Evolutionary conservation across 1,284 basidiomycete genomes (phyloP), one percentile per base, ranked within the genome.

Genomic region (Chondrostereum purpureum): DNA sequence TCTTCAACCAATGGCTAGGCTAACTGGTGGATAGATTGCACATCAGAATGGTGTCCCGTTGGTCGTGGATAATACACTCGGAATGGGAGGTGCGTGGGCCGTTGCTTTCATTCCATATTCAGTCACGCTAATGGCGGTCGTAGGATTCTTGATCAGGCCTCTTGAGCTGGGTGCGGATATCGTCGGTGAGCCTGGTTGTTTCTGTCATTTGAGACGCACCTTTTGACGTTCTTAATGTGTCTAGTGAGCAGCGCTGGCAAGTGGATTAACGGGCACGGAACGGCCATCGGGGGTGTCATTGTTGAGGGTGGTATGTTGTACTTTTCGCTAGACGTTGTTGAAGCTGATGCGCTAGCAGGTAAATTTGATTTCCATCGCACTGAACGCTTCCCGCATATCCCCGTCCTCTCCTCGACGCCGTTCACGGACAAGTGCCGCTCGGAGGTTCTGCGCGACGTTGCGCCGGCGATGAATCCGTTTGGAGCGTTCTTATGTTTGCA

Each of bases 191-290:
- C n/a, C n/a, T n/a, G n/a, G 71, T 63, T 12, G 8, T 8, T 8
- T 8, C 8, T 31, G n/a, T n/a, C n/a, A n/a, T 31, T 8, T n/a
- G 16, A n/a, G 12, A 22, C 23, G 12, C 14, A 31, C 3, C 12
- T 11, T 4, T 18, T 11, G 3, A 10, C 18, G 36, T 19, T 1
- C 3, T 2, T 1, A 3, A 39, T 36, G 37, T 5, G 5, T 45
- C 14, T 44, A 73, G 84, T 91, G 5, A 86, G 92, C 66, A 87
- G 83, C 48, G 88, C 89, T 0, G 92, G 90, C 3, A 93, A 94
- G 61, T 93, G 91, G 91, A 91, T 93, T 43, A 85, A 88, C 21
- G 89, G 90, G 0, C 91, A 92, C 60, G 90, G 91, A 47, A 93
- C 85, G 2, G 91, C 88, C 19, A 89, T 94, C 42, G 90, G 75